Base-by-base conservation (phyloP, 352 stramenopile species). In the Globisporangium okanoganense region DNA sequence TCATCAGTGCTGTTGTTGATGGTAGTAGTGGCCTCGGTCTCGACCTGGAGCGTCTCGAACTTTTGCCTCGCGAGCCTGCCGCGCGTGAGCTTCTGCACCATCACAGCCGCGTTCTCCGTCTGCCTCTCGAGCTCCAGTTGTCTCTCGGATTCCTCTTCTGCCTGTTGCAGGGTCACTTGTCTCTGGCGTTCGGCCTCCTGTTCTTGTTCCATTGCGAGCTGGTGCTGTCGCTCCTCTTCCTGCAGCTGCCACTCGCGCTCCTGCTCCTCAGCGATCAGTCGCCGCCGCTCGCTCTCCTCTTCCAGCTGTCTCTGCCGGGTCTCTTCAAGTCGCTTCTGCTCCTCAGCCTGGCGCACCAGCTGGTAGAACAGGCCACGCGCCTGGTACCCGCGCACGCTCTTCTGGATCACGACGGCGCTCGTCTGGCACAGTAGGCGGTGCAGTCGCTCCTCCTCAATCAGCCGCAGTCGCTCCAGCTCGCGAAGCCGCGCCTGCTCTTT, bases 1-100 rank as follows among this genome's bases (percentile, higher is more conserved):
- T n/a, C n/a, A n/a, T n/a, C n/a, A 5, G 64, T 65, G 40, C 66
- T 51, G 44, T 66, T 53, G 20, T n/a, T n/a, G n/a, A n/a, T n/a
- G n/a, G n/a, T n/a, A n/a, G n/a, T n/a, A n/a, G n/a, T n/a, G n/a
- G 51, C 51, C 14, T 71, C 48, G 27, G 72, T 73, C 48, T 88
- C 74, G 5, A 90, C 29, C 56, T 75, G 71, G 25, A 93, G 74
- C 38, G 65, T 71, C 0, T 71, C 79, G 53, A 88, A 87, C 48
- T 85, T 62, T 35, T 82, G 76, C 6, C 76, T 70, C 48, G 67
- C 70, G 29, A 86, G 66, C 0, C 76, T 72, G 10, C 75, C 75
- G 44, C 75, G 75, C n/a, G 76, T 67, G 12, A 84, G 67, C 29
- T 65, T 79, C 48, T 82, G 72, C 44, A 84, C 35, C 10, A 69